Percentiles rank a stretch among this genome's conserved stretches.
These are phyloP conservation scores for Microsporum canis DNA, from an alignment of 2,329 filamentous ascomycete species.

Conservation along the genomic window DNA sequence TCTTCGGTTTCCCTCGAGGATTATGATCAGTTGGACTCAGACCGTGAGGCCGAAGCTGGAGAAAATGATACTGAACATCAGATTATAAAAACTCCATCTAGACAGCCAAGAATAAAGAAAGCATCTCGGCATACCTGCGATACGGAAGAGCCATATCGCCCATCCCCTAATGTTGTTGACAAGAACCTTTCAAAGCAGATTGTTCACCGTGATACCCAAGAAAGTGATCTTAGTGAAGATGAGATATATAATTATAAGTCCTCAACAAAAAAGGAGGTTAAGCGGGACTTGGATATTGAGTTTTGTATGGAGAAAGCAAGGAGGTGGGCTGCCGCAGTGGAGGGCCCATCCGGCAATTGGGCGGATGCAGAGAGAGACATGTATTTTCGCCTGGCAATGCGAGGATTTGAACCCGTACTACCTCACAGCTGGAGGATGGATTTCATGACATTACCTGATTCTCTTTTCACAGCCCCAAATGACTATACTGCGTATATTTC, in stretches of 20 bases:
- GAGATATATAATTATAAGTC: slow-evolving; percentile 10
- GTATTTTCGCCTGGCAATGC: slow-evolving; percentile 43
- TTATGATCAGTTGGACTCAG: background rate
- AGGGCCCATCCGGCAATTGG: slow-evolving; percentile 38
- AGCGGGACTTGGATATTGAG: slow-evolving; percentile 19
- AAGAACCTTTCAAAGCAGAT: slow-evolving; percentile 9
- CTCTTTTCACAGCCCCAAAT: slow-evolving; percentile 38
- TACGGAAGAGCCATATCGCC: background rate
- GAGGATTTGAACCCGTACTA: slow-evolving; percentile 46
- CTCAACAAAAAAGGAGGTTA: slow-evolving; percentile 14
- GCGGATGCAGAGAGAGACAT: slow-evolving; percentile 42
- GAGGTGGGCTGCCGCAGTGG: slow-evolving; percentile 26
- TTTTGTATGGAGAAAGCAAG: slow-evolving; percentile 24
- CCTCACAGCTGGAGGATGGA: slow-evolving; percentile 43
- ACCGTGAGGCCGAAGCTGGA: background rate
- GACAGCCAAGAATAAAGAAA: background rate
- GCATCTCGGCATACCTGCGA: background rate
- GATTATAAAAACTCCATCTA: background rate
- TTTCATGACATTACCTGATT: slow-evolving; percentile 43
- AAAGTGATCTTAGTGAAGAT: slow-evolving; percentile 13
- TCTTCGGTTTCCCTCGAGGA: background rate
- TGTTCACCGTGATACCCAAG: slow-evolving; percentile 11
- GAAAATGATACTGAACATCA: background rate
- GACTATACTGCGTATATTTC: slow-evolving; percentile 37
- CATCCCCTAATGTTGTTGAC: slow-evolving; percentile 10